These are phyloP conservation scores for Ophiostoma himal-ulmi DNA, from an alignment of 2,329 filamentous ascomycete genomes.

Conservation along the genomic window DNA sequence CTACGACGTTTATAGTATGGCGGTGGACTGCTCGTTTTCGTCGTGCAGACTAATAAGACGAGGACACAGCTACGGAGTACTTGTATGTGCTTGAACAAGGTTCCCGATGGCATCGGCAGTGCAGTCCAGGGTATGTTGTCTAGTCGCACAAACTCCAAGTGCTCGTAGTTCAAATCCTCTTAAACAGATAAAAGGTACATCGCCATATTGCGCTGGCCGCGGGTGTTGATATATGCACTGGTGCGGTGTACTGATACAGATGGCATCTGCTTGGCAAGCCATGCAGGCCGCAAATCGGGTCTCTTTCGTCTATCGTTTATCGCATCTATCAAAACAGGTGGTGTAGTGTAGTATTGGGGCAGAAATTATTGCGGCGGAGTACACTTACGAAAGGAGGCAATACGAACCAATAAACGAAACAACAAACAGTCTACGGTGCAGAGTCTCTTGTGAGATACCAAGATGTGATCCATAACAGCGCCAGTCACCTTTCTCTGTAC, in stretches of 20 bases:
- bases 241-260: neutral
- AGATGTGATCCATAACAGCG: neutral
- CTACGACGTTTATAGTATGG: neutral
- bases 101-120: conserved; percentile 2
- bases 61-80: neutral
- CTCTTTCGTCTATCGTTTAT: neutral
- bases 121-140: neutral
- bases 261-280: neutral
- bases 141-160: neutral
- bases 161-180: no score
- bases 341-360: no score
- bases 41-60: neutral
- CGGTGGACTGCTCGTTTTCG: neutral
- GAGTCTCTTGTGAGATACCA: neutral
- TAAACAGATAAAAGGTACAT: no score
- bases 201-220: neutral
- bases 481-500: neutral
- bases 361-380: no score
- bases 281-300: conserved; percentile 9
- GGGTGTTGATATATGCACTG: neutral
- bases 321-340: neutral
- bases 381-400: no score
- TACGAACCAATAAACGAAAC: neutral
- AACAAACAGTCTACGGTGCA: neutral
- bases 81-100: neutral